A percentile compares a stretch with the other conserved stretches of the same genome.
Evolutionary conservation across 768 basidiomycete species (phyloP).

Genomic region (Filobasidium wieringae): DNA sequence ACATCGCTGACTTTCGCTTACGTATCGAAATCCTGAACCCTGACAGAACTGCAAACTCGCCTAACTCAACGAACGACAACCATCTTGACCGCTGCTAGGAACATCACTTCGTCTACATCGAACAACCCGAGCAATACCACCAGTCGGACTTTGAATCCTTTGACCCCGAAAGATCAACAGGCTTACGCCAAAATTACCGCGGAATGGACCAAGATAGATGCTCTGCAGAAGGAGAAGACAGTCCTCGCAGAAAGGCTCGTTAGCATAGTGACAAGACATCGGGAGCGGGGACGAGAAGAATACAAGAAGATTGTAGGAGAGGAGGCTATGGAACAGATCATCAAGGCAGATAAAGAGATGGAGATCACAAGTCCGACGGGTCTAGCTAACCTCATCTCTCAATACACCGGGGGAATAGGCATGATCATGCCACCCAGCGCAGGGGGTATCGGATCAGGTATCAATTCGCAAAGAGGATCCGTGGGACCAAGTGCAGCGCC

Average conservation of each 20-base stretch:
- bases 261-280: slow-evolving; percentile 27
- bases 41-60: not conserved
- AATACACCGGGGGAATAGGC: not conserved
- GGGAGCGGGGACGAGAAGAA: slow-evolving; percentile 31
- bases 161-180: slow-evolving; percentile 25
- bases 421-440: not conserved
- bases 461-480: slow-evolving; percentile 1
- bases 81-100: slow-evolving; percentile 16
- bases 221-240: slow-evolving; percentile 33
- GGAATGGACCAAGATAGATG: slow-evolving; percentile 34
- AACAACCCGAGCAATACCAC: slow-evolving; percentile 19
- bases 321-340: slow-evolving; percentile 10
- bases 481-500: slow-evolving; percentile 4
- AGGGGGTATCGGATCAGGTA: too few species aligned
- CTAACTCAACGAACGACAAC: slow-evolving; percentile 11
- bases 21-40: slow-evolving; percentile 1
- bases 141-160: slow-evolving; percentile 7
- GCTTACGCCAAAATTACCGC: slow-evolving; percentile 23
- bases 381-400: not conserved
- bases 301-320: slow-evolving; percentile 34
- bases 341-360: not conserved
- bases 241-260: slow-evolving; percentile 28
- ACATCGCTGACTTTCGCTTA: not conserved
- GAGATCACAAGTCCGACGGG: not conserved
- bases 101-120: not conserved